Evolutionary conservation across 345 rosid genomes (phyloP).

Genomic region (Acer yangbiense): DNA sequence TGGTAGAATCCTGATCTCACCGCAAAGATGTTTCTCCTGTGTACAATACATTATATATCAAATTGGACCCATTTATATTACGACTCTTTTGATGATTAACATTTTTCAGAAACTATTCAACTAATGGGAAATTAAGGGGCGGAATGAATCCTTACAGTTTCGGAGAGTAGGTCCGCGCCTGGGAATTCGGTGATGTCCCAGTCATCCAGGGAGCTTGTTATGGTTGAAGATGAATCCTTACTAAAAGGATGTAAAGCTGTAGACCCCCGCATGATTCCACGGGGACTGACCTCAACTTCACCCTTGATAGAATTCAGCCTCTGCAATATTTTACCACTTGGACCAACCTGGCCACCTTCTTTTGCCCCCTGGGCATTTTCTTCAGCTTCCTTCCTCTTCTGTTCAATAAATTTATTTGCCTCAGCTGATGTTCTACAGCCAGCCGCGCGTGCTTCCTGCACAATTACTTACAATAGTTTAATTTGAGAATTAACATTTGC

Average conservation of each 20-base stretch:
- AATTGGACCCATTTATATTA: too few relatives aligned
- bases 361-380: constrained; percentile 42
- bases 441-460: constrained; percentile 88
- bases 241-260: constrained; percentile 43
- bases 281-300: constrained; percentile 49
- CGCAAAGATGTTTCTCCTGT: constrained; percentile 83
- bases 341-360: constrained; percentile 57
- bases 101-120: constrained; percentile 10
- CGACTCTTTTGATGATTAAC: background rate
- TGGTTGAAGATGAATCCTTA: constrained; percentile 41
- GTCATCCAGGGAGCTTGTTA: constrained; percentile 35
- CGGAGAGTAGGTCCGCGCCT: constrained; percentile 12
- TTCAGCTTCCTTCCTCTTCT: constrained; percentile 62
- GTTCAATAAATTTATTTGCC: constrained; percentile 63
- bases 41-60: constrained; percentile 20
- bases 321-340: constrained; percentile 55
- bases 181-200: constrained; percentile 21
- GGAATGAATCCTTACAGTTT: constrained; percentile 6
- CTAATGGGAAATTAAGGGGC: background rate
- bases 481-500: background rate
- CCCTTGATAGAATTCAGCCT: constrained; percentile 30
- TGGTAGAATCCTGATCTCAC: constrained; percentile 76
- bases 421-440: constrained; percentile 67
- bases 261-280: constrained; percentile 38
- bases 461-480: background rate